These are phyloP conservation scores for Kwoniella europaea DNA, from an alignment of 768 basidiomycete genomes.

Conservation along the genomic window DNA sequence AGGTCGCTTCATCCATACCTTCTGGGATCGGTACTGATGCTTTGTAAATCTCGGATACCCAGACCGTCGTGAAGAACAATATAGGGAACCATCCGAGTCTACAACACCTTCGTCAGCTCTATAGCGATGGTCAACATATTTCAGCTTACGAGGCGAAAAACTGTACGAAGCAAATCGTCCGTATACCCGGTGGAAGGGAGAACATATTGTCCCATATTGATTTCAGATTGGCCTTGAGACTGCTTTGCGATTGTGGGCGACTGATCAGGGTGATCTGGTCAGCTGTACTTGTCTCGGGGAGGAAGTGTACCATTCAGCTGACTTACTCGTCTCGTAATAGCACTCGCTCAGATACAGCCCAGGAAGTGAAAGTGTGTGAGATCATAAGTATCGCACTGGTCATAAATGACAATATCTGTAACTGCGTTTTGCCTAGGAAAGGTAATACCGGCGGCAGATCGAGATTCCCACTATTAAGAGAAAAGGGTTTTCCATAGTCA, in stretches of 20 bases:
- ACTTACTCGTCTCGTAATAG: constrained; percentile 63
- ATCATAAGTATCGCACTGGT: constrained; percentile 70
- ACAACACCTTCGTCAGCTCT: constrained; percentile 47
- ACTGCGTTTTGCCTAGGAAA: constrained; percentile 76
- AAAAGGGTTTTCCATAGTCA: background rate
- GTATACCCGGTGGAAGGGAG: constrained; percentile 74
- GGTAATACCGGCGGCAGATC: constrained; percentile 74
- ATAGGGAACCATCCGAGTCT: constrained; percentile 94
- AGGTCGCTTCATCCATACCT: constrained; percentile 61
- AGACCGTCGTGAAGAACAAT: constrained; percentile 84
- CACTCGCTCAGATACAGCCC: constrained; percentile 67
- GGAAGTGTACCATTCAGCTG: background rate
- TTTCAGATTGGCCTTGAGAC: constrained; percentile 61
- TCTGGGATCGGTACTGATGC: constrained; percentile 55
- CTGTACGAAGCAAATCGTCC: constrained; percentile 70
- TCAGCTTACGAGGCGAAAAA: constrained; percentile 57
- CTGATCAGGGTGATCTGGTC: constrained; percentile 20
- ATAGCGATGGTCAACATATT: no score
- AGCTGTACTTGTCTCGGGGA: constrained; percentile 26
- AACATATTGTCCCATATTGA: constrained; percentile 75
- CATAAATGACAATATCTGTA: constrained; percentile 79
- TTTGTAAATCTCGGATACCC: constrained; percentile 85
- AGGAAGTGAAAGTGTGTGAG: constrained; percentile 70
- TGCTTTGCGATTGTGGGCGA: constrained; percentile 44
- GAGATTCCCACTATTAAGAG: constrained; percentile 71